phyloP scores from a whole-genome alignment of 805 yeast genomes.

The Yarrowia yakushimensis region DNA sequence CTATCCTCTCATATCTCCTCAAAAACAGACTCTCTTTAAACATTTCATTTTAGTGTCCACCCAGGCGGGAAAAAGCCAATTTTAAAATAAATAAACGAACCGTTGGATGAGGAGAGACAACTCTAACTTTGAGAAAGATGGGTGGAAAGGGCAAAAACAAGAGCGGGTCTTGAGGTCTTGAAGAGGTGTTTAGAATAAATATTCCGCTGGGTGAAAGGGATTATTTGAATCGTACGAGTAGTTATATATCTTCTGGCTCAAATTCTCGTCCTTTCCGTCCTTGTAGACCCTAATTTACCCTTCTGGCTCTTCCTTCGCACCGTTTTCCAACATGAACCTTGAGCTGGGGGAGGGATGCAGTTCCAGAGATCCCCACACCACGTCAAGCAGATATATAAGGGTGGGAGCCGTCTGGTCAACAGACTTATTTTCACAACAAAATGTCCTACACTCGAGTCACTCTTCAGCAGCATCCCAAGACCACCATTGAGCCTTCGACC shows the following conservation, averaged over 20 bases:
- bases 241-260: too few species aligned
- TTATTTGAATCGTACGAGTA: too few species aligned
- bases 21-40: not conserved
- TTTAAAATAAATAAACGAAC: slow-evolving; percentile 1
- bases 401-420: not conserved
- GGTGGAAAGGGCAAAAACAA: too few species aligned
- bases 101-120: slow-evolving; percentile 13
- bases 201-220: too few species aligned
- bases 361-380: not conserved
- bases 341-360: not conserved
- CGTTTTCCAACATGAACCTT: not conserved
- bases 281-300: not conserved
- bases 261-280: too few species aligned
- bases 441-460: slow-evolving; percentile 18
- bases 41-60: not conserved
- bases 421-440: not conserved
- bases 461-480: slow-evolving; percentile 10
- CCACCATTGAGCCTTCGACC: not conserved
- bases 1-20: not conserved
- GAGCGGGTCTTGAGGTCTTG: too few species aligned
- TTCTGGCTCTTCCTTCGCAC: not conserved
- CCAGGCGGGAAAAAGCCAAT: slow-evolving; percentile 5
- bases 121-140: not conserved
- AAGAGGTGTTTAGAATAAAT: too few species aligned
- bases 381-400: not conserved